Evolutionary conservation across 2,329 filamentous ascomycete genomes (phyloP).

Genomic region (Polytolypa hystricis): DNA sequence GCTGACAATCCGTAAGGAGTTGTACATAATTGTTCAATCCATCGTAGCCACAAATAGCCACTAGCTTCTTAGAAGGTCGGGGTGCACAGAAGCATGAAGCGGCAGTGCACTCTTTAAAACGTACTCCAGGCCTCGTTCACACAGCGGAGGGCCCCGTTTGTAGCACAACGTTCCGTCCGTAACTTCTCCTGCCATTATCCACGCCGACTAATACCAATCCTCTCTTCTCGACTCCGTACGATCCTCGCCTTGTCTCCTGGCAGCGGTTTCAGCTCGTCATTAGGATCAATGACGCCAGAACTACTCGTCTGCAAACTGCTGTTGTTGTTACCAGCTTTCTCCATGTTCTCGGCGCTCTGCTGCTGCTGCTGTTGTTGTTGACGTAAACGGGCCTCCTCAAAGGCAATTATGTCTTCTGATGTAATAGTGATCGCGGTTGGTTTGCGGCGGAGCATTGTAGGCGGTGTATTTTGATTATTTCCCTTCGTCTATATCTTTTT

Average conservation of each 20-base stretch:
- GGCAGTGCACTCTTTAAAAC: too few species aligned
- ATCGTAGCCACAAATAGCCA: too few species aligned
- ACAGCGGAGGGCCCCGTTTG: too few species aligned
- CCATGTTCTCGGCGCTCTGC: constrained; percentile 4
- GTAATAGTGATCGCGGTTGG: constrained; percentile 41
- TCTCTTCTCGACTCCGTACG: constrained; percentile 35
- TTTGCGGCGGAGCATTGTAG: constrained; percentile 41
- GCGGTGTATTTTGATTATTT: not conserved
- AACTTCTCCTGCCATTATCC: constrained; percentile 9
- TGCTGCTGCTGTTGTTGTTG: constrained; percentile 12
- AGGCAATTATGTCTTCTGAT: constrained; percentile 36
- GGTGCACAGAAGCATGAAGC: too few species aligned
- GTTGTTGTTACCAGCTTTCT: constrained; percentile 12
- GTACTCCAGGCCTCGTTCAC: too few species aligned
- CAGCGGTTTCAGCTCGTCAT: constrained; percentile 40
- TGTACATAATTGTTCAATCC: too few species aligned
- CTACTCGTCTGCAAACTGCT: constrained; percentile 4
- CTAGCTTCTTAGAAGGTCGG: too few species aligned
- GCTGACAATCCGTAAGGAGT: too few species aligned
- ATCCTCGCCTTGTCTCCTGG: constrained; percentile 39
- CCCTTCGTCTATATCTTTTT: too few species aligned
- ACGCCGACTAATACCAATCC: constrained; percentile 28
- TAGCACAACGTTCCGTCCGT: too few species aligned
- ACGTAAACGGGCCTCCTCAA: constrained; percentile 32
- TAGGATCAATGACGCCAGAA: constrained; percentile 30